A percentile compares a stretch with the other conserved stretches of the same genome.
Evolutionary conservation across 345 rosid genomes (phyloP).

Genomic region (Citrus trifoliata): DNA sequence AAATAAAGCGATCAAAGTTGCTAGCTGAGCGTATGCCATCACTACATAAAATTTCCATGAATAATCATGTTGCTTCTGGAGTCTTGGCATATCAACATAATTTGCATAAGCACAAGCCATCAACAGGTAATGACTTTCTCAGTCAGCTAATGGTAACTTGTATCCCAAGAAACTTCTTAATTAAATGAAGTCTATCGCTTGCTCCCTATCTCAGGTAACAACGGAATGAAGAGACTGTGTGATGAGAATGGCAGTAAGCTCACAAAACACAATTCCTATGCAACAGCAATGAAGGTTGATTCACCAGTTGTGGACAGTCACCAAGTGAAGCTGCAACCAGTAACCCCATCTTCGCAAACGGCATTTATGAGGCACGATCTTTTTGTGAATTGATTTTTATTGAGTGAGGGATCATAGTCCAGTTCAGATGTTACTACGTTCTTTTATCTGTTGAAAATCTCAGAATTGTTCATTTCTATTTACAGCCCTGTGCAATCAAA

Average conservation of each 20-base stretch:
- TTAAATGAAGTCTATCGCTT: not conserved
- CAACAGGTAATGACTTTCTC: slow-evolving; percentile 37
- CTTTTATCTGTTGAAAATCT: not conserved
- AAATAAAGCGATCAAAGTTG: slow-evolving; percentile 58
- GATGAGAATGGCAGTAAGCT: slow-evolving; percentile 63
- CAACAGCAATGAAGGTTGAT: slow-evolving; percentile 68
- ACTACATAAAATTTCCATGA: slow-evolving; percentile 68
- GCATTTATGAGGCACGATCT: slow-evolving; percentile 65
- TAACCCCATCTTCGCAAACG: slow-evolving; percentile 60
- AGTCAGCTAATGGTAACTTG: not conserved
- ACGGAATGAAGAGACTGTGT: slow-evolving; percentile 60
- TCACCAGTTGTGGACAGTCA: slow-evolving; percentile 38
- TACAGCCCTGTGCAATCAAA: slow-evolving; percentile 86
- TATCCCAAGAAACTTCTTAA: not conserved
- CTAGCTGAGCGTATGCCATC: slow-evolving; percentile 81
- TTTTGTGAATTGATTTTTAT: not conserved
- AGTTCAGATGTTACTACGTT: slow-evolving; percentile 3
- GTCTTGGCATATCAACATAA: slow-evolving; percentile 34
- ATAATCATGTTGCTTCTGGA: slow-evolving; percentile 43
- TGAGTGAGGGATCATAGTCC: not conserved
- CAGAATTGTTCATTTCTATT: not conserved
- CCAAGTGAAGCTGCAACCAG: not conserved
- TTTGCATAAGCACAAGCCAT: slow-evolving; percentile 46
- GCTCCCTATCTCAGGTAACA: slow-evolving; percentile 54
- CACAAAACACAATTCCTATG: slow-evolving; percentile 67